Percentiles rank a stretch among this genome's conserved stretches.
phyloP scores from a whole-genome alignment of 768 basidiomycete species.

The Gautieria morchelliformis region DNA sequence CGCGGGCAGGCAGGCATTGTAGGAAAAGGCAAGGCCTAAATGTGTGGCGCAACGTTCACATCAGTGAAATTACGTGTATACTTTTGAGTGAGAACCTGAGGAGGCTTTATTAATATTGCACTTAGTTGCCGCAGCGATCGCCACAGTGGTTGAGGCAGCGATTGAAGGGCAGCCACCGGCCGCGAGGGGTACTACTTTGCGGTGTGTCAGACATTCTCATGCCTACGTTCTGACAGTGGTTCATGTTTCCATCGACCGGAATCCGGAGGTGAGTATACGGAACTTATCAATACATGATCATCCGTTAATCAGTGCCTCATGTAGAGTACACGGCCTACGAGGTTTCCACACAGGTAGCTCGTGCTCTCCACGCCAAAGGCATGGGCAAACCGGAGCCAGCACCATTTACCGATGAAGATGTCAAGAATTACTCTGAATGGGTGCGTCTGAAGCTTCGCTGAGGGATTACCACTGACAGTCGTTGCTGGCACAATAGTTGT shows the following conservation, averaged over 20 bases:
- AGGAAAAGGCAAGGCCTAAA: slow-evolving; percentile 50
- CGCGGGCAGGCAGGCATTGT: slow-evolving; percentile 44
- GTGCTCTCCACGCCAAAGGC: slow-evolving; percentile 27
- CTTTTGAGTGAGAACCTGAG: not conserved
- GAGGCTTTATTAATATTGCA: not conserved
- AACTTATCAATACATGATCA: not conserved
- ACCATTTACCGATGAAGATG: slow-evolving; percentile 36
- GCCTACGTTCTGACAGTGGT: not conserved
- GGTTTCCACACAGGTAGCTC: slow-evolving; percentile 30
- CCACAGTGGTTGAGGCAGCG: slow-evolving; percentile 35
- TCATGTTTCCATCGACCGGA: not conserved
- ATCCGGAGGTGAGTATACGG: not conserved
- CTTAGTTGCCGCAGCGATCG: slow-evolving; percentile 21
- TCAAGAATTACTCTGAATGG: slow-evolving; percentile 32
- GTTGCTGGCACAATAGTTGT: too few species aligned
- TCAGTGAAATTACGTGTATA: slow-evolving; percentile 21
- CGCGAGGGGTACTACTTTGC: slow-evolving; percentile 47
- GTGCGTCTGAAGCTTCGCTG: slow-evolving; percentile 3
- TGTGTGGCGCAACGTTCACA: slow-evolving; percentile 49
- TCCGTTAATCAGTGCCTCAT: slow-evolving; percentile 18
- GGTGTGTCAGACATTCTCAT: slow-evolving; percentile 10
- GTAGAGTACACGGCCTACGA: slow-evolving; percentile 37
- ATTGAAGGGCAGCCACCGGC: slow-evolving; percentile 22
- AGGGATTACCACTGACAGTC: too few species aligned
- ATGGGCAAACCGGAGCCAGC: slow-evolving; percentile 32